A percentile compares a stretch with the other conserved stretches of the same genome.
phyloP scores from a whole-genome alignment of 1,284 basidiomycete species.

The Melampsora abietis-canadensis region DNA sequence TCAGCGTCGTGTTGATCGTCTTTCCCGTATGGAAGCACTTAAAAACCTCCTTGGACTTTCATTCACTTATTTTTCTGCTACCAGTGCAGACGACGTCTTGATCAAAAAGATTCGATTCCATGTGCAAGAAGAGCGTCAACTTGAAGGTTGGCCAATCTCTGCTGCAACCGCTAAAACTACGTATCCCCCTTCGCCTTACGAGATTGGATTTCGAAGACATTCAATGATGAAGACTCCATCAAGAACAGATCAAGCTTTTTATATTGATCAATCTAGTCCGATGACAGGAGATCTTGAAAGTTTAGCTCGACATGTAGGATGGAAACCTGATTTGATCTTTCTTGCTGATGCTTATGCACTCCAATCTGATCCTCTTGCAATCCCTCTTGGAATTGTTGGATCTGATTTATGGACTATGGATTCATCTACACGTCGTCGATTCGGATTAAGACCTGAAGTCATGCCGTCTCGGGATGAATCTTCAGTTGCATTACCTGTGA shows the following conservation, averaged over 20 bases:
- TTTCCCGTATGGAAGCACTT: neutral
- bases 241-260: neutral
- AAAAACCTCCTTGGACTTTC: neutral
- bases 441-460: neutral
- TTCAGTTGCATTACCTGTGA: slow-evolving; percentile 2
- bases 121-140: neutral
- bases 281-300: slow-evolving; percentile 8
- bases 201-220: neutral
- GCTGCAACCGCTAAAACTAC: neutral
- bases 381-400: slow-evolving; percentile 6
- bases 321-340: slow-evolving; percentile 9
- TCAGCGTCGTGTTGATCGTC: neutral
- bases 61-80: neutral
- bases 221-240: neutral
- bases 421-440: neutral
- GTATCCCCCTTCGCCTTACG: neutral
- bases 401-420: slow-evolving; percentile 11
- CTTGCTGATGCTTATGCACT: slow-evolving; percentile 16
- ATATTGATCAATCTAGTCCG: slow-evolving; percentile 7
- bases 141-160: slow-evolving; percentile 14
- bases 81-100: neutral
- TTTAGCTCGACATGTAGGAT: neutral
- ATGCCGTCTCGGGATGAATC: neutral
- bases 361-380: slow-evolving; percentile 8
- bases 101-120: slow-evolving; percentile 1